Evolutionary conservation across 1,139 yeast species (phyloP).

Genomic region (Yamadazyma kanchanaburiensis): DNA sequence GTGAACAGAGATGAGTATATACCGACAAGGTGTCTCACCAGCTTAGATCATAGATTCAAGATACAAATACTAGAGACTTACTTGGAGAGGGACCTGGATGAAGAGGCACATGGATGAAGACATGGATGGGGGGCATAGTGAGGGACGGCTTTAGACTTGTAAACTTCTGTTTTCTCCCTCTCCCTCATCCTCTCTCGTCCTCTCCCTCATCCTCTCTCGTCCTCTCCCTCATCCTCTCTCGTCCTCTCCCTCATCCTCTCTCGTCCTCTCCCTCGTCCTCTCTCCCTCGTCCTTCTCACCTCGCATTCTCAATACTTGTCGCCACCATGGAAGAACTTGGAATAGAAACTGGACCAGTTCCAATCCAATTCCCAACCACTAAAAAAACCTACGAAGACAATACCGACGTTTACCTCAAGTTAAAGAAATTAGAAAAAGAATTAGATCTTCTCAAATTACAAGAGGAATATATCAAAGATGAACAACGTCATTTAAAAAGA

Average conservation of each 20-base stretch:
- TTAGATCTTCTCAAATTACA: constrained; percentile 79
- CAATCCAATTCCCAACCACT: constrained; percentile 13
- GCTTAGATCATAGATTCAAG: too few species aligned
- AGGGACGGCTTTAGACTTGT: too few species aligned
- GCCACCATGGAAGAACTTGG: constrained; percentile 28
- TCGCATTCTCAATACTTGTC: not conserved
- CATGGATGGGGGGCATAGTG: too few species aligned
- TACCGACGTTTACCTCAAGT: constrained; percentile 71
- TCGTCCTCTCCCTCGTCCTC: not conserved
- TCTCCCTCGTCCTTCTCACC: not conserved
- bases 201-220: too few species aligned
- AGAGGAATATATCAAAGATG: constrained; percentile 96
- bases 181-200: too few species aligned
- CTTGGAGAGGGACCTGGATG: too few species aligned
- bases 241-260: not conserved
- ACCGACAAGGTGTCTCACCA: too few species aligned
- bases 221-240: not conserved
- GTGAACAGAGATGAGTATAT: too few species aligned
- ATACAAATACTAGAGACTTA: too few species aligned
- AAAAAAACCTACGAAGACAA: constrained; percentile 22
- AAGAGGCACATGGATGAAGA: too few species aligned
- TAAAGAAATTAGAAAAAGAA: constrained; percentile 87
- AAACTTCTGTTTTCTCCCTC: too few species aligned
- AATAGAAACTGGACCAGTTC: constrained; percentile 16
- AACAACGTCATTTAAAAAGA: constrained; percentile 91